Evolutionary conservation across 495 filamentous ascomycete species (phyloP).

Genomic region (Penicillium arizonense): DNA sequence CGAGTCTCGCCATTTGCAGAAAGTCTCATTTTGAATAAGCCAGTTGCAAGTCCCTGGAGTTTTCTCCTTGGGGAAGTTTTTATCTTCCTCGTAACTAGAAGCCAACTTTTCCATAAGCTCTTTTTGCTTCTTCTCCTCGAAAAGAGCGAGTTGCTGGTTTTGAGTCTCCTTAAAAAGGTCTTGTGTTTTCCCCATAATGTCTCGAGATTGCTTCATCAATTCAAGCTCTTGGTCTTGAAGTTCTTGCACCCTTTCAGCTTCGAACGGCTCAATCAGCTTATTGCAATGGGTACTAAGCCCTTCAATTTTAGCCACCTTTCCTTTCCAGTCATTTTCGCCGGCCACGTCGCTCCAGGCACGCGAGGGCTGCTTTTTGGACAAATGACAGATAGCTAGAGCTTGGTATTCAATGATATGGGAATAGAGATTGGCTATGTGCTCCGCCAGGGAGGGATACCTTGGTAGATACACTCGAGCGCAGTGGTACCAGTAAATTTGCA

Average conservation of each 20-base stretch:
- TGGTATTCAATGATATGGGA: conserved; percentile 34
- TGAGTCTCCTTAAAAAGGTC: background rate
- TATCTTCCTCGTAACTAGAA: conserved; percentile 30
- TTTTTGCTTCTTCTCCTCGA: conserved; percentile 9
- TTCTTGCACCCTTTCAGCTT: background rate
- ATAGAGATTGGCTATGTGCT: conserved; percentile 15
- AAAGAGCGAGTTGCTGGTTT: background rate
- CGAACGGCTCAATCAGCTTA: background rate
- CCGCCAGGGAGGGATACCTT: background rate
- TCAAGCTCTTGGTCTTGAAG: background rate
- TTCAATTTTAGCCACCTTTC: conserved; percentile 15
- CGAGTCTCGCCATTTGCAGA: conserved; percentile 27
- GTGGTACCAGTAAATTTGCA: conserved; percentile 1
- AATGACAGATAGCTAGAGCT: conserved; percentile 28
- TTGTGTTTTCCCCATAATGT: too few relatives aligned
- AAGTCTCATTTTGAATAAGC: conserved; percentile 28
- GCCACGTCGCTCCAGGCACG: conserved; percentile 24
- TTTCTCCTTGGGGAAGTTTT: conserved; percentile 12
- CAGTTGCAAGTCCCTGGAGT: conserved; percentile 35
- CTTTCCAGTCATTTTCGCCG: conserved; percentile 12
- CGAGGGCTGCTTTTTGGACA: conserved; percentile 23
- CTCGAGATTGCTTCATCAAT: background rate
- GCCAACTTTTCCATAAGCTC: background rate
- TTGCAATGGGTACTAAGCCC: background rate
- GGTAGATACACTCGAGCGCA: background rate